Base-by-base conservation (phyloP, 768 basidiomycete species). In the Lactifluus echinatus region DNA sequence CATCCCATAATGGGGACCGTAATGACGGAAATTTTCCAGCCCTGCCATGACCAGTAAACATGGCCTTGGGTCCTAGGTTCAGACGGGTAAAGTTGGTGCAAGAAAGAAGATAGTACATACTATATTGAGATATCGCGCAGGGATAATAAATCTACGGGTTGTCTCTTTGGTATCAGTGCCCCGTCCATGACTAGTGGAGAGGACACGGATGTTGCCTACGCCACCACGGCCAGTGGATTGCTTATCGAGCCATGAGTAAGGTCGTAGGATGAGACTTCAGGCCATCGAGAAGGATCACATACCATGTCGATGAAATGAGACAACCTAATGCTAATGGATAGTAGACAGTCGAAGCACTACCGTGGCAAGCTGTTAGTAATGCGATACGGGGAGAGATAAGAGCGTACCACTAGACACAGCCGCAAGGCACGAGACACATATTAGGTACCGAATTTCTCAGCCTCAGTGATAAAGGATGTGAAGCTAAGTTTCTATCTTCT, bases 1-100 rank as follows among this genome's bases (percentile, higher is more conserved):
- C 50, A 51, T 82, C 83, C 37, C 82, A 79, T 24, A 87, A 88
- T 0, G 83, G 84, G 1, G 88, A 85, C 55, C 87, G 83, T 50
- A 93, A 82, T 1, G 88, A 85, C 55, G 87, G 83, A 50, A 93
- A 82, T 75, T 94, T 94, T 10, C 91, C 92, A 5, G 79, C 79
- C n/a, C 92, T 90, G 26, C 92, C 91, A 50, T 89, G 82, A 14
- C 90, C 90, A 36, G 78, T 77, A 17, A 80, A 82, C 60, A 72
- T 8, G 2, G 21, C 19, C 10, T 74, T n/a, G 75, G 59, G 72
- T 81, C 4, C 17, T 3, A 24, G 63, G 15, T 36, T 36, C 10
- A 23, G 31, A 21, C 33, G 10, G 1, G 19, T 36, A n/a, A 2
- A 2, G 31, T 2, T 12, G 2, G 12, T 1, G 17, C 12, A 8